Conservation (phyloP, 306 rosid species). For the Gastrolobium bilobum region DNA sequence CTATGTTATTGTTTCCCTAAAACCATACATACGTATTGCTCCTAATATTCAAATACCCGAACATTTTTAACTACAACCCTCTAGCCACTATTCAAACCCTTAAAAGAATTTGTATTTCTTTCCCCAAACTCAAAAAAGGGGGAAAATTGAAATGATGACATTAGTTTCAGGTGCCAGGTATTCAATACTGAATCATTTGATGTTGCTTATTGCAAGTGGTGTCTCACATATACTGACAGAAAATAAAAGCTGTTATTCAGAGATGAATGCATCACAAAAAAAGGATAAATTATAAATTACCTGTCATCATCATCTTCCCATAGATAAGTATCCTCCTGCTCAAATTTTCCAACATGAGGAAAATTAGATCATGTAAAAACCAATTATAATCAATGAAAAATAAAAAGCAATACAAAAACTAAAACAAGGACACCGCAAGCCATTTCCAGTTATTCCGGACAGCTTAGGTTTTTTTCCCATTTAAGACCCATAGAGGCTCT, state of each 20-base stretch:
- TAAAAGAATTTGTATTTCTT: not conserved
- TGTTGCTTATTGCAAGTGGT: conserved; percentile 35
- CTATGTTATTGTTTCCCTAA: too few species aligned
- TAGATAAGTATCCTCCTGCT: conserved; percentile 93
- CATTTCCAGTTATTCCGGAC: not conserved
- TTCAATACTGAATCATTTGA: conserved; percentile 6
- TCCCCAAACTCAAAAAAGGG: not conserved
- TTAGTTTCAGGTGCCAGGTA: conserved; percentile 1
- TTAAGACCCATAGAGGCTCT: too few species aligned
- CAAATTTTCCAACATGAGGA: conserved; percentile 41
- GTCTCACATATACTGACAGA: conserved; percentile 8
- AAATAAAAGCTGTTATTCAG: conserved; percentile 1
- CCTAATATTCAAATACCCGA: not conserved
- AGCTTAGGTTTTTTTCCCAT: not conserved
- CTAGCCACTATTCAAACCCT: not conserved
- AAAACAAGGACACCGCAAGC: conserved; percentile 17
- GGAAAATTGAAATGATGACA: conserved; percentile 7
- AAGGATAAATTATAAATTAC: conserved; percentile 53
- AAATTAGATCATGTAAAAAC: conserved; percentile 45
- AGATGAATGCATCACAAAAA: conserved; percentile 22
- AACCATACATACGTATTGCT: too few species aligned
- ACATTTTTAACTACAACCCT: not conserved
- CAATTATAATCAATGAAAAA: conserved; percentile 31
- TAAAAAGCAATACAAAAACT: conserved; percentile 2
- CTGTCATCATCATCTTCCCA: conserved; percentile 99